phyloP scores from a whole-genome alignment of 2,329 filamentous ascomycete genomes.

The Aspergillus transmontanensis region DNA sequence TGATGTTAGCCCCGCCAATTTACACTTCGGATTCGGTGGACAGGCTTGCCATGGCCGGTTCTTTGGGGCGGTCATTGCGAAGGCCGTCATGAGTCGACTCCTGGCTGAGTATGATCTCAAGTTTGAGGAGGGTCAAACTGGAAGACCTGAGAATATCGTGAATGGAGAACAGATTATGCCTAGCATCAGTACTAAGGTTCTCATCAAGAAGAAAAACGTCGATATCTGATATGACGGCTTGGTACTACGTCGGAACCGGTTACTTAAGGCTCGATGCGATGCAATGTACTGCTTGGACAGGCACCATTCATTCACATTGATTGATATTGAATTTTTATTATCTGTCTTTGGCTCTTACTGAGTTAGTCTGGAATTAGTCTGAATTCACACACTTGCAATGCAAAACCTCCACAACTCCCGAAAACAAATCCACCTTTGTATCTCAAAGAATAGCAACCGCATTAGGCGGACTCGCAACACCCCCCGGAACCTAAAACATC shows the following conservation, averaged over 20 bases:
- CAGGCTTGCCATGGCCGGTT: constrained; percentile 30
- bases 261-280: not conserved
- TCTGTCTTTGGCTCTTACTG: not conserved
- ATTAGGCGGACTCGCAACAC: constrained; percentile 50
- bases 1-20: constrained; percentile 20
- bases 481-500: constrained; percentile 43
- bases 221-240: not conserved
- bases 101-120: constrained; percentile 34
- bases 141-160: constrained; percentile 25
- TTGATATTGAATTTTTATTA: not conserved
- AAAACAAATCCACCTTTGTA: not conserved
- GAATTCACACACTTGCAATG: not conserved
- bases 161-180: constrained; percentile 35
- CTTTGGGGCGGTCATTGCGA: constrained; percentile 26
- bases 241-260: not conserved
- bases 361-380: not conserved
- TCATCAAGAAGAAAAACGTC: constrained; percentile 24
- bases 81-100: constrained; percentile 31
- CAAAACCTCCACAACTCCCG: not conserved
- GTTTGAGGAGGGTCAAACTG: constrained; percentile 20
- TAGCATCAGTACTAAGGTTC: constrained; percentile 21
- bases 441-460: constrained; percentile 47
- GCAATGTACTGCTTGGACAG: not conserved
- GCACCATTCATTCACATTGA: not conserved
- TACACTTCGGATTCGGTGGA: constrained; percentile 32